phyloP scores from a whole-genome alignment of 441 rosid genomes.

The Arabidopsis lyrata region DNA sequence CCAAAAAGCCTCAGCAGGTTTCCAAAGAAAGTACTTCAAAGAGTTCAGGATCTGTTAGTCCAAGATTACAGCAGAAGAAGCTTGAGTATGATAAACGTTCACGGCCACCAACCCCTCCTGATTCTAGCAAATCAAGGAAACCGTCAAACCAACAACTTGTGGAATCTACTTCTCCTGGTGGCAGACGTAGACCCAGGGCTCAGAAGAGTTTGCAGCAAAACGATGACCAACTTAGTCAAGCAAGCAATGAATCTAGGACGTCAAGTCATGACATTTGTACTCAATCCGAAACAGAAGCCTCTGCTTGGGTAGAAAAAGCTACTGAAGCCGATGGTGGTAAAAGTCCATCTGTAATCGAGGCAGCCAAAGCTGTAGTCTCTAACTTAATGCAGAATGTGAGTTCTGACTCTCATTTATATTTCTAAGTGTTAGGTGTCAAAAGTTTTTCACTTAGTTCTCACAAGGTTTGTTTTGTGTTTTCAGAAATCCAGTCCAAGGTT shows the following conservation, averaged over 20 bases:
- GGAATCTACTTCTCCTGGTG: slow-evolving; percentile 65
- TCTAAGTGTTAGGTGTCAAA: slow-evolving; percentile 14
- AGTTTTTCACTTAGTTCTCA: slow-evolving; percentile 25
- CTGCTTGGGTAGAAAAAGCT: slow-evolving; percentile 50
- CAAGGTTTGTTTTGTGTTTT: slow-evolving; percentile 40
- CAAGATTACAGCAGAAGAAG: slow-evolving; percentile 78
- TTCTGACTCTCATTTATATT: slow-evolving; percentile 33
- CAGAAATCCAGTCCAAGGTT: slow-evolving; percentile 58
- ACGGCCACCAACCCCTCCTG: slow-evolving; percentile 82
- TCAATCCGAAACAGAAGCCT: slow-evolving; percentile 59
- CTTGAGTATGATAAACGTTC: slow-evolving; percentile 68
- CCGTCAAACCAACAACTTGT: slow-evolving; percentile 51
- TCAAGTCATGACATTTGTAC: slow-evolving; percentile 63
- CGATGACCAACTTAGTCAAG: slow-evolving; percentile 74
- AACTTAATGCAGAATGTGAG: slow-evolving; percentile 58
- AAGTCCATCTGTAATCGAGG: slow-evolving; percentile 46
- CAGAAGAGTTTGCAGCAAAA: slow-evolving; percentile 50
- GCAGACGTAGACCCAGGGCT: slow-evolving; percentile 54
- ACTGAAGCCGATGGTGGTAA: slow-evolving; percentile 54
- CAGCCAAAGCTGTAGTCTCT: slow-evolving; percentile 49
- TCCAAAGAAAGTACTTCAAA: slow-evolving; percentile 56
- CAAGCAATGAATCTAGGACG: slow-evolving; percentile 66
- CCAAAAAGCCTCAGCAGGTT: slow-evolving; percentile 55
- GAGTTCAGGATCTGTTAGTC: slow-evolving; percentile 71
- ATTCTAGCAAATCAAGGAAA: slow-evolving; percentile 63